Conservation (phyloP, 805 yeast genomes). For the Wickerhamiella allomyrinae region DNA sequence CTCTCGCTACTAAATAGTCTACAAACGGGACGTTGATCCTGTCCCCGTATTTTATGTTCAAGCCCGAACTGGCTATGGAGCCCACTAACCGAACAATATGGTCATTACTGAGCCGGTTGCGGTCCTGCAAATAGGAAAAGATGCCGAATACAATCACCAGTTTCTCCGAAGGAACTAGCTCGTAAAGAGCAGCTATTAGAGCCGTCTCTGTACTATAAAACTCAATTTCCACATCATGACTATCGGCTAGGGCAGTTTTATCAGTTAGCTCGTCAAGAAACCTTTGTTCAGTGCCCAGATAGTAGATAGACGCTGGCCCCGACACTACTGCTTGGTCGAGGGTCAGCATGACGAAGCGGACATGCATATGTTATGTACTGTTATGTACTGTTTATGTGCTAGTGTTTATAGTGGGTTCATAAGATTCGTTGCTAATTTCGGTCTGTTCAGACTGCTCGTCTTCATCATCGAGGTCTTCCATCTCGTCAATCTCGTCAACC, state of each 20-base stretch:
- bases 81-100: neutral
- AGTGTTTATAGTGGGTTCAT: neutral
- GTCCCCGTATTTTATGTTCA: neutral
- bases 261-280: neutral
- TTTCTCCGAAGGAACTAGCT: neutral
- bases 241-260: neutral
- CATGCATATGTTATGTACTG: too few relatives aligned
- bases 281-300: neutral
- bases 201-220: neutral
- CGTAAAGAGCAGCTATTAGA: neutral
- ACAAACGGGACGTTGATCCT: neutral
- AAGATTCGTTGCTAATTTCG: too few relatives aligned
- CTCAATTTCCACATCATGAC: conserved; percentile 1
- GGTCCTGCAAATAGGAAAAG: neutral
- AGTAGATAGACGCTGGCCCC: neutral
- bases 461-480: conserved; percentile 25
- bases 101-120: neutral
- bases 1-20: neutral
- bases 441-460: conserved; percentile 19
- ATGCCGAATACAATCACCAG: neutral
- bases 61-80: neutral
- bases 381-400: neutral
- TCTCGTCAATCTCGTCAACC: conserved; percentile 27
- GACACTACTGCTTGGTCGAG: neutral
- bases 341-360: conserved; percentile 1